Conservation (phyloP, 2,329 filamentous ascomycete species). For the Torrubiellomyces zombiae region DNA sequence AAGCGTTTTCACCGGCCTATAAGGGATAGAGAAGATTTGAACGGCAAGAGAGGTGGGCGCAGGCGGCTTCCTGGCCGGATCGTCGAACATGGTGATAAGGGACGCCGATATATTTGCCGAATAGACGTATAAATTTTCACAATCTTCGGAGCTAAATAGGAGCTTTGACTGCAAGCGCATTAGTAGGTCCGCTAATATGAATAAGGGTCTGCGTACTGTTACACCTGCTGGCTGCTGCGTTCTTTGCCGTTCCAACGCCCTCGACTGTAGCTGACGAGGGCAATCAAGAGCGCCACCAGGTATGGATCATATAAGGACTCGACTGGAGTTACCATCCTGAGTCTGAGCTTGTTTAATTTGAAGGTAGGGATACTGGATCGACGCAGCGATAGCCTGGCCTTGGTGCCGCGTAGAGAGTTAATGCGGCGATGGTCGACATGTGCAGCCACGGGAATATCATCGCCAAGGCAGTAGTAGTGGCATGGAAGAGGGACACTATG, state of each 20-base stretch:
- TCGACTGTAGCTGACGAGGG: conserved; percentile 1
- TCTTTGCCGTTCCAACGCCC: neutral
- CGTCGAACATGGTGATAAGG: neutral
- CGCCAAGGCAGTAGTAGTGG: no score
- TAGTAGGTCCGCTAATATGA: no score
- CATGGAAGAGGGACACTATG: no score
- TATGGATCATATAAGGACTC: neutral
- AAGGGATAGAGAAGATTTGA: neutral
- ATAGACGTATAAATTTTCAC: neutral
- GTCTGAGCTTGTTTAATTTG: no score
- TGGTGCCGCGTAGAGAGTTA: no score
- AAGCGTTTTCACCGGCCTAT: neutral
- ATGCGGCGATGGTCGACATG: no score
- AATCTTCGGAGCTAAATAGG: neutral
- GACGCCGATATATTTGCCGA: neutral
- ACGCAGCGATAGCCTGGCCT: no score
- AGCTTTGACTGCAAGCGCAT: neutral
- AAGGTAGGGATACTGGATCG: no score
- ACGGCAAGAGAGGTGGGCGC: neutral
- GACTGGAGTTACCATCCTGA: no score
- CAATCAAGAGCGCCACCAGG: conserved; percentile 1
- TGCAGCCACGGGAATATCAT: no score
- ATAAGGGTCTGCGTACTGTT: no score
- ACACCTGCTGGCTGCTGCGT: no score
- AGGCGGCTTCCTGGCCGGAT: neutral